These are phyloP conservation scores for Fusarium tjaetaba DNA, from an alignment of 2,329 filamentous ascomycete species.

Conservation along the genomic window DNA sequence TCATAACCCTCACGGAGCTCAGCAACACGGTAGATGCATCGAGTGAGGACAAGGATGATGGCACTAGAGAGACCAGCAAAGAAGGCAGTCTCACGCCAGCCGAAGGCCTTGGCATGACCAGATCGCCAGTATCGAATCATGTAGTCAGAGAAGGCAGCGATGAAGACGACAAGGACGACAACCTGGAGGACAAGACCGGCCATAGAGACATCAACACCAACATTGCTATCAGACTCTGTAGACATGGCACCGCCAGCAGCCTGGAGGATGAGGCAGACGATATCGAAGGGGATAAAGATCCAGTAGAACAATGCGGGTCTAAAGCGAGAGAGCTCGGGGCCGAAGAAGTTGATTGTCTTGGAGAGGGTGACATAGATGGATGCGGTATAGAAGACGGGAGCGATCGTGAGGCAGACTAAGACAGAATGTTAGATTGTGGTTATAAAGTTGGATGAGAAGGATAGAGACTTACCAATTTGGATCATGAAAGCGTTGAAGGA, in stretches of 20 bases:
- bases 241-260: constrained; percentile 66
- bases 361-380: constrained; percentile 73
- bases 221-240: constrained; percentile 47
- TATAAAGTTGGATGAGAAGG: too few species aligned
- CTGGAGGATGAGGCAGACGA: constrained; percentile 67
- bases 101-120: constrained; percentile 36
- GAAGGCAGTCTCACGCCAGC: constrained; percentile 55
- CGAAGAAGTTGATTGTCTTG: constrained; percentile 54
- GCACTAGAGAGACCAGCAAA: constrained; percentile 62
- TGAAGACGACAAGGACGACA: constrained; percentile 63
- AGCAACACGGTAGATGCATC: constrained; percentile 72
- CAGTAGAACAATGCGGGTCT: constrained; percentile 56
- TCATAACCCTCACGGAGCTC: constrained; percentile 72
- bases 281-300: constrained; percentile 65
- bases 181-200: constrained; percentile 70
- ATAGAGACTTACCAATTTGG: constrained; percentile 63
- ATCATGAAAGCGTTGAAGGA: constrained; percentile 69
- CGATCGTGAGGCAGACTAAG: constrained; percentile 64
- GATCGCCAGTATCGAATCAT: constrained; percentile 54
- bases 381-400: constrained; percentile 62
- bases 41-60: constrained; percentile 68
- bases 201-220: constrained; percentile 53
- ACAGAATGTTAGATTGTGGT: background rate
- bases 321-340: constrained; percentile 55
- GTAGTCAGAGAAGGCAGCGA: constrained; percentile 59